Evolutionary conservation across 2,329 filamentous ascomycete genomes (phyloP).

Genomic region (Fusarium metavorans): DNA sequence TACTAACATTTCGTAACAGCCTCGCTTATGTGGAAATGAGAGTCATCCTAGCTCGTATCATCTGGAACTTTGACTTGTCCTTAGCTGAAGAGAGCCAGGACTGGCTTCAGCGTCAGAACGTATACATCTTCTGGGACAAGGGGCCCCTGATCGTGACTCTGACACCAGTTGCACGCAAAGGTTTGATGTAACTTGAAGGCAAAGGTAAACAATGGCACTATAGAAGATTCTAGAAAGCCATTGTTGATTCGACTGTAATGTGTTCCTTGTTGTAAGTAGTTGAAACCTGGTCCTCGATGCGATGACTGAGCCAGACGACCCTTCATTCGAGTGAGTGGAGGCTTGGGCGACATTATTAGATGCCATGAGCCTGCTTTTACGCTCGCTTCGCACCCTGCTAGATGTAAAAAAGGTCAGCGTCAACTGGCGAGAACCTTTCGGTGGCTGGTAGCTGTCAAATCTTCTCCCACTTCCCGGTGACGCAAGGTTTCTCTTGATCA

Average conservation of each 20-base stretch:
- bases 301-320: no score
- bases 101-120: not conserved
- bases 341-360: no score
- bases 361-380: not conserved
- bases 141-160: not conserved
- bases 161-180: not conserved
- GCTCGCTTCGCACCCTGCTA: not conserved
- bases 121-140: not conserved
- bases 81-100: not conserved
- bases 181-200: not conserved
- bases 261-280: no score
- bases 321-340: no score
- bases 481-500: not conserved
- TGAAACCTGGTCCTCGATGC: no score
- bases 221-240: not conserved
- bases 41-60: not conserved
- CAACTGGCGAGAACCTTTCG: not conserved
- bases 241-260: no score
- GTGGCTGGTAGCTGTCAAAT: not conserved
- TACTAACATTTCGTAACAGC: not conserved
- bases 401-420: not conserved
- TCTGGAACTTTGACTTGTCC: not conserved
- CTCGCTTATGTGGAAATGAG: not conserved
- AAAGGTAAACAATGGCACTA: not conserved
- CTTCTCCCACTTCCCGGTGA: not conserved